phyloP scores from a whole-genome alignment of 202 grass and related monocot genomes.

The Bolboschoenoplectus hybrid region DNA sequence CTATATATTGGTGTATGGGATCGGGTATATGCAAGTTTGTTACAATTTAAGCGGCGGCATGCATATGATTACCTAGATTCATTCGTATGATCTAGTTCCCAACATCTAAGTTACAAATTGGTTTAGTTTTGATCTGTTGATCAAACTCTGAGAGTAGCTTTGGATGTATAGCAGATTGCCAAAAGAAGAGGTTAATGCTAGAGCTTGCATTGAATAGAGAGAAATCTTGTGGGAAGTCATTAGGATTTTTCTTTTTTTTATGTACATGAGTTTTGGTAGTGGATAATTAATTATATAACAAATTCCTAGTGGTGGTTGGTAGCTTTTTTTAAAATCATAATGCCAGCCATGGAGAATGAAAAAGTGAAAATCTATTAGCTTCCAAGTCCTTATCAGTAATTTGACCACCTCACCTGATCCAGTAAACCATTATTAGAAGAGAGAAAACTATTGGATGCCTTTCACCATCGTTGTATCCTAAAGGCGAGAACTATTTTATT shows the following conservation, averaged over 20 bases:
- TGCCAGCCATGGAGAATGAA: not conserved
- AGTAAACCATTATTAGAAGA: not conserved
- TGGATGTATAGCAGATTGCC: conserved; percentile 30
- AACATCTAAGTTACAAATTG: not conserved
- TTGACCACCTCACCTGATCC: not conserved
- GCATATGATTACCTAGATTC: conserved; percentile 56
- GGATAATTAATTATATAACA: conserved; percentile 11
- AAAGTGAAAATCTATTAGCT: not conserved
- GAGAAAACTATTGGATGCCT: not conserved
- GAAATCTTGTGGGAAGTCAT: not conserved
- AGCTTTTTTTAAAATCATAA: not conserved
- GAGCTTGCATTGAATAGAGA: not conserved
- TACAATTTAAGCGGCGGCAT: conserved; percentile 62
- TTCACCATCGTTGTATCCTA: not conserved
- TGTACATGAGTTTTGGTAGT: conserved; percentile 34
- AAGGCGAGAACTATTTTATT: not conserved
- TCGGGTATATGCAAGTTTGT: conserved; percentile 70
- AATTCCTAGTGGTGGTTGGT: not conserved
- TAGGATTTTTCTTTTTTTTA: not conserved
- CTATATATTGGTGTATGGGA: conserved; percentile 80
- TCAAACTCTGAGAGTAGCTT: conserved; percentile 4
- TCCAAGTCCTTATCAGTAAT: not conserved
- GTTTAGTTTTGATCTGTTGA: conserved; percentile 22
- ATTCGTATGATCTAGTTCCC: conserved; percentile 43
- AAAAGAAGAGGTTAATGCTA: not conserved